Evolutionary conservation across 768 basidiomycete genomes (phyloP), one percentile per base, ranked within the genome.

Genomic region (Tremella mesenterica): DNA sequence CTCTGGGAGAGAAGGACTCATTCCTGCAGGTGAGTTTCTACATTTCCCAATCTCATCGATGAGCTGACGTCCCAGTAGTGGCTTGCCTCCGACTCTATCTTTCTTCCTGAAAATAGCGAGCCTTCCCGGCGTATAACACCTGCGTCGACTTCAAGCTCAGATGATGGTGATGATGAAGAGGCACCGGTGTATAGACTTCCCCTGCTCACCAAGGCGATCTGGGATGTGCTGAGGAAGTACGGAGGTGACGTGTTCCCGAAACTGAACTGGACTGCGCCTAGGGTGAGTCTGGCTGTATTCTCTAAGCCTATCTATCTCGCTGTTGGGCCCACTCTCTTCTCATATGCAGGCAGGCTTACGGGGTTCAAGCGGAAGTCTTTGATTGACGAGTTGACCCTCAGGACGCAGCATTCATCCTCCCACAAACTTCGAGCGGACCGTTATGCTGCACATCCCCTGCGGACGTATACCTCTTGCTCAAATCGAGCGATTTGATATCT

Each of bases 261-360:
- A 74, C 81, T 97, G 51, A 96, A 95, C 67, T 95, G 92, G 75
- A 88, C 90, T 5, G 84, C 88, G n/a, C 92, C 92, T 13, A 85
- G 84, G 76, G 91, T 86, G 54, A 53, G 77, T 62, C 10, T 1
- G n/a, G 4, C 14, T 43, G 13, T 5, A 33, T 20, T 54, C 64
- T 18, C 27, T 21, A 23, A 25, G 25, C 54, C 1, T 23, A 23
- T n/a, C n/a, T n/a, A n/a, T n/a, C n/a, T n/a, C n/a, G n/a, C n/a
- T n/a, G 4, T 16, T 44, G 18, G 30, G 10, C 20, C 23, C 30
- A n/a, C 28, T 3, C 18, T 33, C 3, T 38, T 16, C 46, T 50
- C 13, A 9, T 14, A 41, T 50, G 5, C 9, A 50, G 18, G 29
- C 30, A 20, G 16, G 16, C 44, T 44, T n/a, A n/a, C n/a, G n/a